These are phyloP conservation scores for Wolfiporia cocos DNA, from an alignment of 1,284 basidiomycete genomes.

Conservation along the genomic window DNA sequence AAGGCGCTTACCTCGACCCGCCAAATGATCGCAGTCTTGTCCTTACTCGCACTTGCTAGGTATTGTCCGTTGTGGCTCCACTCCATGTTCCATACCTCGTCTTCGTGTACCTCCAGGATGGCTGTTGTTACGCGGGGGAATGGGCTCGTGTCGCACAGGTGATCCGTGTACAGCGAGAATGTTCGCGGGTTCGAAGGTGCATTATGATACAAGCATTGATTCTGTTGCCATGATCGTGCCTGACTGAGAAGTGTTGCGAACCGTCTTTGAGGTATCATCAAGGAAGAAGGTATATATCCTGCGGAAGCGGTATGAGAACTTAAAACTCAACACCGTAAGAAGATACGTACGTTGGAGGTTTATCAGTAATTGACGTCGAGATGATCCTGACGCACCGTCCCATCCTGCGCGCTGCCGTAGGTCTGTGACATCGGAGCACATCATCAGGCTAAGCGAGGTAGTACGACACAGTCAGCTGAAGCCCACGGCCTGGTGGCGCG, in stretches of 20 bases:
- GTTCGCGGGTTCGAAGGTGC: slow-evolving; percentile 47
- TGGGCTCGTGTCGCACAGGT: slow-evolving; percentile 70
- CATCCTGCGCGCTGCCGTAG: slow-evolving; percentile 78
- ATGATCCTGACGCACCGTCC: slow-evolving; percentile 83
- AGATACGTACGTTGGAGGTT: slow-evolving; percentile 73
- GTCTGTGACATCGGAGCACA: slow-evolving; percentile 85
- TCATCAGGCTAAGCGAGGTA: slow-evolving; percentile 59
- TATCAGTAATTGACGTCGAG: slow-evolving; percentile 71
- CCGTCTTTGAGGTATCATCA: slow-evolving; percentile 91
- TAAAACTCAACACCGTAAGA: not conserved
- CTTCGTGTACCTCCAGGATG: slow-evolving; percentile 79
- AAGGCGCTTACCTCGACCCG: slow-evolving; percentile 58
- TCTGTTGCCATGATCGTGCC: slow-evolving; percentile 75
- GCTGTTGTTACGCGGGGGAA: slow-evolving; percentile 87
- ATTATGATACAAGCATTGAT: slow-evolving; percentile 80
- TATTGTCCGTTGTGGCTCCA: slow-evolving; percentile 89
- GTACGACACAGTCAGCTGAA: not conserved
- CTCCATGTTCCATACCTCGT: slow-evolving; percentile 94
- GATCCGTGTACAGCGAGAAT: slow-evolving; percentile 85
- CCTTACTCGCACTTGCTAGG: slow-evolving; percentile 86
- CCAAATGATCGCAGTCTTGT: slow-evolving; percentile 90
- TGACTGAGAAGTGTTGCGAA: slow-evolving; percentile 85
- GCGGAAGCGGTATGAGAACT: slow-evolving; percentile 6
- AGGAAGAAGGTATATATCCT: slow-evolving; percentile 85
- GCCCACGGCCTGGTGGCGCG: not conserved